A percentile compares a stretch with the other conserved stretches of the same genome.
These are phyloP conservation scores for Dictyophora rubrovolvata DNA, from an alignment of 768 basidiomycete species.

Conservation along the genomic window DNA sequence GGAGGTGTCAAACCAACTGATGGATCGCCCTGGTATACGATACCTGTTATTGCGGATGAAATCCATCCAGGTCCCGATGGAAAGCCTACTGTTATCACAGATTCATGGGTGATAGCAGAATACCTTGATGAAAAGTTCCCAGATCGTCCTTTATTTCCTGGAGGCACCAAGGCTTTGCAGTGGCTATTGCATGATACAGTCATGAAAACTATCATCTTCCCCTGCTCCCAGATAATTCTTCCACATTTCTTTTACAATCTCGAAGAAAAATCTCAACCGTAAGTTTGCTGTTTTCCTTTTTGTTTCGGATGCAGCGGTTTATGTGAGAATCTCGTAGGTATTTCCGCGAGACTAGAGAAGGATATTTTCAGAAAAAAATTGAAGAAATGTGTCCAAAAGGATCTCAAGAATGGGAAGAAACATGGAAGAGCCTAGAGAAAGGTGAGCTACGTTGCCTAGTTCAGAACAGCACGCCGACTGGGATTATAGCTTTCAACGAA, in stretches of 20 bases:
- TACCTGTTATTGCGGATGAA: conserved; percentile 45
- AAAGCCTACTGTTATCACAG: conserved; percentile 28
- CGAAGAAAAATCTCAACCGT: background rate
- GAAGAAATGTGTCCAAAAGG: background rate
- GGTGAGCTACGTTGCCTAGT: background rate
- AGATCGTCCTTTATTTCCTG: conserved; percentile 28
- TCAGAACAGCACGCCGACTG: too few species aligned
- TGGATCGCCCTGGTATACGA: conserved; percentile 36
- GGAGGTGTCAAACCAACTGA: conserved; percentile 31
- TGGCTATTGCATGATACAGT: conserved; percentile 24
- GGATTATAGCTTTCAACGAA: background rate
- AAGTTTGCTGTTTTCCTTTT: background rate
- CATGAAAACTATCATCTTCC: conserved; percentile 27
- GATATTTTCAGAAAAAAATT: background rate
- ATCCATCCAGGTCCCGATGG: conserved; percentile 19
- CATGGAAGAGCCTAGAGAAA: background rate
- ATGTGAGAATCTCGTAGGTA: background rate
- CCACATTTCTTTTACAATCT: conserved; percentile 21
- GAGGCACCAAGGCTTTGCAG: conserved; percentile 29
- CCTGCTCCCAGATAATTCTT: conserved; percentile 49
- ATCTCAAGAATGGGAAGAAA: background rate
- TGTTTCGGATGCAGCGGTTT: background rate
- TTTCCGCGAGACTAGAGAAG: background rate
- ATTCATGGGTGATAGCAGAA: conserved; percentile 36
- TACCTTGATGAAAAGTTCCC: conserved; percentile 46